phyloP scores from a whole-genome alignment of 805 yeast species.

The Yamadazyma akitaensis region DNA sequence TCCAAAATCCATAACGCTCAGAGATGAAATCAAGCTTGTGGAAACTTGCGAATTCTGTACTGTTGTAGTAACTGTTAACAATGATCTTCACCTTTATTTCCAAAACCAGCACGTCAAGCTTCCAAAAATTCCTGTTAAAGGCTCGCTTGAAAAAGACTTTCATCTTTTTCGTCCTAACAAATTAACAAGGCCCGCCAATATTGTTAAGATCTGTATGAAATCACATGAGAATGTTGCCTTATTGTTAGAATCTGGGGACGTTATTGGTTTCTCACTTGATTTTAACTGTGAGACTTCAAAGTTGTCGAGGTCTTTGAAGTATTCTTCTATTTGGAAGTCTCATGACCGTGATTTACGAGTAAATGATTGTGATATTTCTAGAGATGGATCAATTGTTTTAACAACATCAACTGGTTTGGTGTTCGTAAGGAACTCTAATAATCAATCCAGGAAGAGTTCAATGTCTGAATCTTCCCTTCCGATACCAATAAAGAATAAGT shows the following conservation, averaged over 20 bases:
- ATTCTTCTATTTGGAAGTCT: conserved; percentile 59
- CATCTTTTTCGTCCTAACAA: conserved; percentile 52
- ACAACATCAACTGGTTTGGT: conserved; percentile 70
- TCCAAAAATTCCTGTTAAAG: conserved; percentile 36
- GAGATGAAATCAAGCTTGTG: conserved; percentile 53
- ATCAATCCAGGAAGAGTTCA: conserved; percentile 27
- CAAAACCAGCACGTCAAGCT: conserved; percentile 55
- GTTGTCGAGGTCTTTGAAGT: conserved; percentile 38
- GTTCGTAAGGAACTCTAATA: conserved; percentile 37
- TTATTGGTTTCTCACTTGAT: conserved; percentile 35
- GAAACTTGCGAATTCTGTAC: conserved; percentile 69
- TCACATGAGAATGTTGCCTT: conserved; percentile 46
- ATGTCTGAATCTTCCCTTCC: conserved; percentile 29
- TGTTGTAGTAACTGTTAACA: conserved; percentile 52
- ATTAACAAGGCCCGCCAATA: conserved; percentile 39
- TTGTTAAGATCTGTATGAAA: conserved; percentile 30
- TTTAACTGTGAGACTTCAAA: conserved; percentile 5
- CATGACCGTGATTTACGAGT: conserved; percentile 54
- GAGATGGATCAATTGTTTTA: conserved; percentile 65
- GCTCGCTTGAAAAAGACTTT: conserved; percentile 42
- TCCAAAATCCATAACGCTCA: conserved; percentile 42
- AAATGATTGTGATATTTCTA: conserved; percentile 63
- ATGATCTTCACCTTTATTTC: conserved; percentile 61
- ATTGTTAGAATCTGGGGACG: conserved; percentile 58
- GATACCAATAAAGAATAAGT: conserved; percentile 42